These are phyloP conservation scores for Cladosporium sp. DNA, from an alignment of 2,329 filamentous ascomycete species.

Conservation along the genomic window DNA sequence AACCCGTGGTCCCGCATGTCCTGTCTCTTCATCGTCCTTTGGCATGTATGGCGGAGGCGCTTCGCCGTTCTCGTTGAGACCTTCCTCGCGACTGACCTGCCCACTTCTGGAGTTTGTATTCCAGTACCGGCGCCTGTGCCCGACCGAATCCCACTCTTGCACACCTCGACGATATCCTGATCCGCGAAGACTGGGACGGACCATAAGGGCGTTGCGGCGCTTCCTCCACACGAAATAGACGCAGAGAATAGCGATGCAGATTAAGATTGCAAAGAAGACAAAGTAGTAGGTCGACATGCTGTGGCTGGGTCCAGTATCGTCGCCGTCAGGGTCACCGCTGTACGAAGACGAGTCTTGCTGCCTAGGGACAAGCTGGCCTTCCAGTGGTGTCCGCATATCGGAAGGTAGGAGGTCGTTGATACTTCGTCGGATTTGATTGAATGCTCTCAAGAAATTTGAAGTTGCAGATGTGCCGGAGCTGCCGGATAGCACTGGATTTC, in stretches of 20 bases:
- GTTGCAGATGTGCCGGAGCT: background rate
- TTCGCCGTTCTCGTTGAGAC: constrained; percentile 60
- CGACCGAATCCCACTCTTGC: constrained; percentile 30
- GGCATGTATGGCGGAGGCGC: constrained; percentile 60
- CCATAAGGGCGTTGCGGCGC: constrained; percentile 31
- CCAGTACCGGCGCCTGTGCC: constrained; percentile 26
- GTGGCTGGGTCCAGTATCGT: constrained; percentile 13
- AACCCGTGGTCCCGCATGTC: background rate
- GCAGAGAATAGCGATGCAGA: constrained; percentile 43
- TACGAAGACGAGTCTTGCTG: background rate
- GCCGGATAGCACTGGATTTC: background rate
- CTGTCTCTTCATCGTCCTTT: constrained; percentile 26
- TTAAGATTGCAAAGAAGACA: constrained; percentile 53
- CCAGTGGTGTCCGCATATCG: background rate
- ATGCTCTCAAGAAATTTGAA: background rate
- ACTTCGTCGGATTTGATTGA: no score
- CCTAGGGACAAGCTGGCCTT: background rate
- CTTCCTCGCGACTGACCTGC: constrained; percentile 44
- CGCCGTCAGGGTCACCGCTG: constrained; percentile 13
- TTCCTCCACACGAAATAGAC: constrained; percentile 45
- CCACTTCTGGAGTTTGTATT: constrained; percentile 17
- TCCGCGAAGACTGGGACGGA: constrained; percentile 21
- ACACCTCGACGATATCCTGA: constrained; percentile 23
- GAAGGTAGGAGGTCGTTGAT: background rate
- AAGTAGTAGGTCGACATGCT: constrained; percentile 49